phyloP scores from a whole-genome alignment of 192 early-diverging fungal species.

The Dissophora ornata region DNA sequence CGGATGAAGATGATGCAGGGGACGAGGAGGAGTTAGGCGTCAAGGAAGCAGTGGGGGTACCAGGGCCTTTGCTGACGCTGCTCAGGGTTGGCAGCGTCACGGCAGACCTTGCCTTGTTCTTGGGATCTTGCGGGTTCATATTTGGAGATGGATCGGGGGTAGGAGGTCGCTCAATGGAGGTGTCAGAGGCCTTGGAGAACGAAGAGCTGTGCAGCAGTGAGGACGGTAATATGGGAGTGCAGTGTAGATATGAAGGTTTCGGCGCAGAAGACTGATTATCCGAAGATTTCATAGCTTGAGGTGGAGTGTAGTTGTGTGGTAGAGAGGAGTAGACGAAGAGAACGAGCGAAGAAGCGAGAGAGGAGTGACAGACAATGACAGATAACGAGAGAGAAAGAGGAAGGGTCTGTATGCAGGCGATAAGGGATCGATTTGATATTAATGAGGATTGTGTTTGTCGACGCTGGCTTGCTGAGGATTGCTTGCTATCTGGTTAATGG shows the following conservation, averaged over 20 bases:
- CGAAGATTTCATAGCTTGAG: constrained; percentile 7
- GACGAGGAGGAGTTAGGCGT: constrained; percentile 1
- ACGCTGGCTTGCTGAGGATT: no score
- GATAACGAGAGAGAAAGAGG: background rate
- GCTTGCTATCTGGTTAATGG: no score
- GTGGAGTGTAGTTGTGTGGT: background rate
- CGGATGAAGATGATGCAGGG: background rate
- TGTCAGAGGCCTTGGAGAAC: background rate
- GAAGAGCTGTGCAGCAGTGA: background rate
- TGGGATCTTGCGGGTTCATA: constrained; percentile 41
- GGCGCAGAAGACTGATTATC: background rate
- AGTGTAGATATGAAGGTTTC: background rate
- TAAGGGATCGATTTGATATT: no score
- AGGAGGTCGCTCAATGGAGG: background rate
- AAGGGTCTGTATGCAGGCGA: background rate
- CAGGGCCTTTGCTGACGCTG: background rate
- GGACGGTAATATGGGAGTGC: background rate
- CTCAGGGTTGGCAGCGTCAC: constrained; percentile 1
- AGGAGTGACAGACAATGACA: background rate
- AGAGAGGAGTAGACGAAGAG: background rate
- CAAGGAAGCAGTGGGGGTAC: background rate
- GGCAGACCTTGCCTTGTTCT: background rate
- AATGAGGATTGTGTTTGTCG: no score
- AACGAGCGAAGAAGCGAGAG: background rate
- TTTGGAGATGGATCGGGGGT: constrained; percentile 28